Conservation (phyloP, 768 basidiomycete species). For the Kwoniella europaea region DNA sequence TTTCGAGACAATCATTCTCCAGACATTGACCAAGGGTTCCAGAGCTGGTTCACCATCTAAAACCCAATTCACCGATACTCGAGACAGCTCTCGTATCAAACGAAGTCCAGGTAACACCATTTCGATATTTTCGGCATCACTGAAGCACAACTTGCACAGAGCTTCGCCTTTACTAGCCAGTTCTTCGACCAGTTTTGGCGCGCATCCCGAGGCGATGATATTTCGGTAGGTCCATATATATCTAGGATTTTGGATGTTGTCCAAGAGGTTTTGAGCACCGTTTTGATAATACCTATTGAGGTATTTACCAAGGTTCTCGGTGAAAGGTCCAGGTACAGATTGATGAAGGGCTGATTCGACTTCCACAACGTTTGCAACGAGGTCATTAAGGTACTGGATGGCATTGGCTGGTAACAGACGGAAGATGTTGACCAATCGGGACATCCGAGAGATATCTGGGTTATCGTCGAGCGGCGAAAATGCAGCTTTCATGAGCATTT, state of each 20-base stretch:
- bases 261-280: conserved; percentile 81
- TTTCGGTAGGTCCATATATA: conserved; percentile 82
- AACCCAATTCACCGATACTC: conserved; percentile 73
- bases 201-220: conserved; percentile 77
- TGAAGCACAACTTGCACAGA: conserved; percentile 58
- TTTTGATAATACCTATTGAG: conserved; percentile 87
- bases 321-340: conserved; percentile 86
- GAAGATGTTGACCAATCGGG: conserved; percentile 95
- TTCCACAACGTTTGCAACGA: conserved; percentile 86
- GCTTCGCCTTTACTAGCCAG: conserved; percentile 54
- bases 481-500: conserved; percentile 78
- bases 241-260: conserved; percentile 74
- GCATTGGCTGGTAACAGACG: conserved; percentile 88
- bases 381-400: conserved; percentile 83
- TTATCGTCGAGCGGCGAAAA: conserved; percentile 79
- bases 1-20: conserved; percentile 62
- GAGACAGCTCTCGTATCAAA: conserved; percentile 75
- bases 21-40: conserved; percentile 73
- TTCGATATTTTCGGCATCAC: conserved; percentile 60
- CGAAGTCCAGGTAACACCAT: conserved; percentile 73
- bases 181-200: conserved; percentile 65
- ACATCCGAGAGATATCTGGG: conserved; percentile 88
- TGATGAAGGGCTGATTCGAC: conserved; percentile 91
- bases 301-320: conserved; percentile 86
- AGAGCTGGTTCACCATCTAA: conserved; percentile 66